Base-by-base conservation (phyloP, 1,284 basidiomycete genomes). In the Trichosporon sp. region DNA sequence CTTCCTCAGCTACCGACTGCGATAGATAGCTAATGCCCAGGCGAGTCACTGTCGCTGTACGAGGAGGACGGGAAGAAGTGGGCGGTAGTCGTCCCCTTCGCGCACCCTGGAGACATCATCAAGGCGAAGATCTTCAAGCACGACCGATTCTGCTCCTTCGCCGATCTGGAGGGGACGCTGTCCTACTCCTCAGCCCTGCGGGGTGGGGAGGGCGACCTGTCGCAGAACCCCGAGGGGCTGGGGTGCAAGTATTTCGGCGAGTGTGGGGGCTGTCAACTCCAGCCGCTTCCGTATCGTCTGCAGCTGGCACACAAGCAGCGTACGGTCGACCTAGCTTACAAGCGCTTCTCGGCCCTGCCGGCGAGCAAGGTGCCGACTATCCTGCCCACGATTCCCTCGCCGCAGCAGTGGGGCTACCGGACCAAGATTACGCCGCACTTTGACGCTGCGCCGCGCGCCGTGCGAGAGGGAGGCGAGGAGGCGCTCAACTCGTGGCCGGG, bases 391-490 rank as follows among this genome's bases (percentile, higher is more conserved):
- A 88, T 95, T 16, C 86, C 87, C 6, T 94, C 91, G 0, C 96
- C 95, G 0, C 82, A 90, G 58, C 88, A 95, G 69, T 97, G 95
- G 80, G 86, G 85, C 54, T 99, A 99, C 78, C 87, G 95, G 23
- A 99, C 96, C 0, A 99, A 99, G 81, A 88, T 99, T 56, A 98
- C 95, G 0, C 95, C 95, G 0, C 95, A 99, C 78, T 99, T 98
- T 71, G 90, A 96, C 52, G 85, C 89, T 0, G 88, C 92, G 1
- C 86, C 87, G 0, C 58, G 68, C 46, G 56, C 66, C 59, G 37
- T 58, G 56, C 44, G 65, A 49, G 32, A 60, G 56, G 57, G 59
- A 44, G 13, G 56, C 27, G 65, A 66, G 59, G 64, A 54, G 32
- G 58, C 34, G 4, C 16, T 31, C 37, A 67, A 66, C 7, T 31